phyloP scores from a whole-genome alignment of 495 filamentous ascomycete genomes.

The Aspergillus cavernicola region DNA sequence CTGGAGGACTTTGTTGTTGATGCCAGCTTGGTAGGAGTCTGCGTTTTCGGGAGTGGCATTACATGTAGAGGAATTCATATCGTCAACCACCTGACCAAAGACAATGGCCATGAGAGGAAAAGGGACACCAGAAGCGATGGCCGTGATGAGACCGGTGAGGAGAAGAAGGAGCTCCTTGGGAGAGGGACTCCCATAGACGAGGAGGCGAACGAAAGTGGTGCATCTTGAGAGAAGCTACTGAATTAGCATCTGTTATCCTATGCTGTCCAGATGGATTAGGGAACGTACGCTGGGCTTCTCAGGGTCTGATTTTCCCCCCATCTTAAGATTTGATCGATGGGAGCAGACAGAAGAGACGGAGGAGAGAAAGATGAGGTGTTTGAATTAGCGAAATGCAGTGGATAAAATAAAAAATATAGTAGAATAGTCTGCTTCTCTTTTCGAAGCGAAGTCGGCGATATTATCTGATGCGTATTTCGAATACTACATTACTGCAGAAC shows the following conservation, averaged over 20 bases:
- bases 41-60: conserved; percentile 8
- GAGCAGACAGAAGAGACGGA: too few relatives aligned
- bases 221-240: conserved; percentile 1
- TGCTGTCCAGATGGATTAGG: background rate
- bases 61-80: conserved; percentile 33
- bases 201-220: conserved; percentile 7
- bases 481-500: too few relatives aligned
- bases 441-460: too few relatives aligned
- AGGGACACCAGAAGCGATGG: conserved; percentile 59
- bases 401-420: too few relatives aligned
- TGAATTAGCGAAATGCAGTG: too few relatives aligned
- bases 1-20: conserved; percentile 51
- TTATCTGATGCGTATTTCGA: too few relatives aligned
- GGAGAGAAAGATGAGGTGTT: too few relatives aligned
- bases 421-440: too few relatives aligned
- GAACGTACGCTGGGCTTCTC: conserved; percentile 1
- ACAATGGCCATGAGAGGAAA: conserved; percentile 64
- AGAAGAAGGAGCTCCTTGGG: conserved; percentile 26
- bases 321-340: too few relatives aligned
- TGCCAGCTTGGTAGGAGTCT: conserved; percentile 16
- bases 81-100: conserved; percentile 62
- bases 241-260: background rate
- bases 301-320: background rate
- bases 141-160: conserved; percentile 42
- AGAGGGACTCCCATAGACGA: background rate